These are phyloP conservation scores for Trypanosoma mega DNA, from an alignment of 208 protist genomes.

Conservation along the genomic window DNA sequence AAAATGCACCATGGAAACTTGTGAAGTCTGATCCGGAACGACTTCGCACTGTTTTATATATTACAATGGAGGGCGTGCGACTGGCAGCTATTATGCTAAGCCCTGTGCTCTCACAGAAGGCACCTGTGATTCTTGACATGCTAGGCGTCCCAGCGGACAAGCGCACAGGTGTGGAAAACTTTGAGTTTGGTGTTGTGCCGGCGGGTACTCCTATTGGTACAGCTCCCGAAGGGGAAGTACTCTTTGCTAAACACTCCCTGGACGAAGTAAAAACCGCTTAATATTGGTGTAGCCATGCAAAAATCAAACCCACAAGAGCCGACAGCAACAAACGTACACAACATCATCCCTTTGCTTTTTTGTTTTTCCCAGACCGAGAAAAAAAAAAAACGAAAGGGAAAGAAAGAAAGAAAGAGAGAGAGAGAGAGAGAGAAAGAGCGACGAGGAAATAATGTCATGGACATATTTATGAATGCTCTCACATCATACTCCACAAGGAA, in stretches of 20 bases:
- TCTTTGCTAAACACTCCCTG: conserved; percentile 67
- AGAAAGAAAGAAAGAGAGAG: conserved; percentile 12
- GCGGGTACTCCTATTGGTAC: conserved; percentile 58
- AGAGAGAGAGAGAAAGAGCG: neutral
- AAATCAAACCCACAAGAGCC: too few relatives aligned
- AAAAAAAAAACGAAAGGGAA: conserved; percentile 9
- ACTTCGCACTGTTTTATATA: conserved; percentile 87
- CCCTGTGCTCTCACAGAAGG: conserved; percentile 84
- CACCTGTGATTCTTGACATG: conserved; percentile 79
- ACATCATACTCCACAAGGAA: too few relatives aligned
- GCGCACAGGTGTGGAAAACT: conserved; percentile 55
- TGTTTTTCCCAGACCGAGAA: neutral
- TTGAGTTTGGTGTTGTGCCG: conserved; percentile 61
- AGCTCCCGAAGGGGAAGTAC: conserved; percentile 52
- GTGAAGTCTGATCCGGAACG: conserved; percentile 77
- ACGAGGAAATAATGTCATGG: conserved; percentile 10
- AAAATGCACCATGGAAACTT: conserved; percentile 92
- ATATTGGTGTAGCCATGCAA: conserved; percentile 6
- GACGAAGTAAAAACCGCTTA: conserved; percentile 26
- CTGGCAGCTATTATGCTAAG: conserved; percentile 75
- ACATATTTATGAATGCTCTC: conserved; percentile 25
- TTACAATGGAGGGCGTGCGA: conserved; percentile 89
- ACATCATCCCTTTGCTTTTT: too few relatives aligned
- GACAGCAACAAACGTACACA: too few relatives aligned
- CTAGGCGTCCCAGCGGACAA: conserved; percentile 72